A percentile compares a stretch with the other conserved stretches of the same genome.
phyloP scores from a whole-genome alignment of 2,329 filamentous ascomycete species.

The Zasmidium cellare region DNA sequence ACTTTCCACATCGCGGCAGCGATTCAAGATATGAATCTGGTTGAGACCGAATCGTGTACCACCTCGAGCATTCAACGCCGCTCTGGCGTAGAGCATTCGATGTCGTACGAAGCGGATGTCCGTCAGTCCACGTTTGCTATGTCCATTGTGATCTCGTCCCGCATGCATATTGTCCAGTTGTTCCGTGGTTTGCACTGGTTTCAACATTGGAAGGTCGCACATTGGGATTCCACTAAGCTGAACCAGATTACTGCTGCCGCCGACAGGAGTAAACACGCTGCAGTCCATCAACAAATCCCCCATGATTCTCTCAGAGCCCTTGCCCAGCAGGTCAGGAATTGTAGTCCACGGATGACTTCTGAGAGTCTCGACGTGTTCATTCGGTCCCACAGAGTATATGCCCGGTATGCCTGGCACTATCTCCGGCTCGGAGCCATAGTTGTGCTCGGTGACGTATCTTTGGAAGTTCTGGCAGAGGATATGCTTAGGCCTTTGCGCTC shows the following conservation, averaged over 20 bases:
- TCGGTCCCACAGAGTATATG: constrained; percentile 63
- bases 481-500: constrained; percentile 63
- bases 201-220: constrained; percentile 41
- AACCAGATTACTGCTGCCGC: constrained; percentile 64
- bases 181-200: not conserved
- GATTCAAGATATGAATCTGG: constrained; percentile 81
- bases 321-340: constrained; percentile 71
- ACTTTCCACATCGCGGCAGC: constrained; percentile 55
- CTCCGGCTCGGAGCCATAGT: constrained; percentile 33
- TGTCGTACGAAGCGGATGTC: constrained; percentile 73
- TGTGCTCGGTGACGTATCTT: constrained; percentile 41
- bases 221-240: constrained; percentile 75
- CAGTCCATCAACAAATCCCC: constrained; percentile 73
- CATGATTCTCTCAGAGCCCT: constrained; percentile 74
- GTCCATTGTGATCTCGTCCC: not conserved
- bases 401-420: constrained; percentile 61
- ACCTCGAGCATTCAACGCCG: constrained; percentile 68
- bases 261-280: constrained; percentile 69
- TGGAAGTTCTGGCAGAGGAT: constrained; percentile 83
- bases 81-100: constrained; percentile 81
- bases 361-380: constrained; percentile 68
- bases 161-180: not conserved
- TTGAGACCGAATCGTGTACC: constrained; percentile 71
- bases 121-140: constrained; percentile 15
- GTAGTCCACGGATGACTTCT: constrained; percentile 74